Evolutionary conservation across 768 basidiomycete species (phyloP).

Genomic region (Lanmaoa pseudosensibilis): DNA sequence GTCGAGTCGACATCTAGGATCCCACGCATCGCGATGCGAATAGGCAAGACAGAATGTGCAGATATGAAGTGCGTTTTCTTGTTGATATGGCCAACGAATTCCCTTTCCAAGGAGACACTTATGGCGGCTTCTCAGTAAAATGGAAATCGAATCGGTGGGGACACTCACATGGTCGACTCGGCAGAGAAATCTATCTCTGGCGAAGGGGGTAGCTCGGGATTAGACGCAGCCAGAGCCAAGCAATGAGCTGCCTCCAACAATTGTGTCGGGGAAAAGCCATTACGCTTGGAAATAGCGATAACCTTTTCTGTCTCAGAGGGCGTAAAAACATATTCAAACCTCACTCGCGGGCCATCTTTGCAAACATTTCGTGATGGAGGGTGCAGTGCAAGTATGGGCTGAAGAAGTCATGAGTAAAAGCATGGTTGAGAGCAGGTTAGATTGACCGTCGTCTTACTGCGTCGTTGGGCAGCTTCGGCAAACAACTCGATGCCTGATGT

Average conservation of each 20-base stretch:
- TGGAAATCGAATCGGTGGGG: neutral
- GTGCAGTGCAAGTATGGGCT: neutral
- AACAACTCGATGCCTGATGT: constrained; percentile 3
- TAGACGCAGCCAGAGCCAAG: constrained; percentile 10
- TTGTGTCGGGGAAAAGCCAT: constrained; percentile 1
- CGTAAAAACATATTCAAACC: constrained; percentile 1
- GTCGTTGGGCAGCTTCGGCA: neutral
- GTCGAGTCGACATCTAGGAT: constrained; percentile 1
- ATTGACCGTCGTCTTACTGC: neutral
- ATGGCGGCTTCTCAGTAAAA: neutral
- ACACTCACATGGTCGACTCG: constrained; percentile 6
- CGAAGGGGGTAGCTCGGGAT: neutral
- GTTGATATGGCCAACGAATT: neutral
- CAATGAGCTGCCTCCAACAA: constrained; percentile 17
- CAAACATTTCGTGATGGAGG: neutral
- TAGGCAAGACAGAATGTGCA: neutral
- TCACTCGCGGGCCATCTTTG: neutral
- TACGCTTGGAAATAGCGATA: constrained; percentile 1
- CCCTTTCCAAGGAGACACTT: constrained; percentile 4
- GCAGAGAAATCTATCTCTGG: constrained; percentile 6
- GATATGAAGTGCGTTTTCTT: constrained; percentile 6
- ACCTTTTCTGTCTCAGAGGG: constrained; percentile 2
- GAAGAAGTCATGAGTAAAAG: neutral
- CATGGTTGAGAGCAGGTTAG: neutral
- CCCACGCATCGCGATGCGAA: constrained; percentile 2